These are phyloP conservation scores for Kingdonia uniflora DNA, from an alignment of 164 flowering plant genomes.

Conservation along the genomic window DNA sequence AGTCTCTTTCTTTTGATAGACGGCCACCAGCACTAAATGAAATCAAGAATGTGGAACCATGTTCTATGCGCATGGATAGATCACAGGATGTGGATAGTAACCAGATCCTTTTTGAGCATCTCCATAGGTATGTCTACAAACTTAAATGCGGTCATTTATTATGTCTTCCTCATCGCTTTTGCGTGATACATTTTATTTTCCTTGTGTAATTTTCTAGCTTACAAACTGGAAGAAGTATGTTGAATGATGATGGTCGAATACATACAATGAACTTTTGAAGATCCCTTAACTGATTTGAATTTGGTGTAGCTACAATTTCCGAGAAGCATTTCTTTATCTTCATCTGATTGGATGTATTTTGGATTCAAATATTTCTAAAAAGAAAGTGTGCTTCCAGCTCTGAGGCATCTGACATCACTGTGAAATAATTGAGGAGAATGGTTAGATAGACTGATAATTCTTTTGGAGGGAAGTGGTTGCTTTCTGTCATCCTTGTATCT, in stretches of 20 bases:
- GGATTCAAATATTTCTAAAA: too few species aligned
- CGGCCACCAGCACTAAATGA: conserved; percentile 12
- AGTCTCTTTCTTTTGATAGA: conserved; percentile 15
- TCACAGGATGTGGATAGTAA: conserved; percentile 9
- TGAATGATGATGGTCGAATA: neutral
- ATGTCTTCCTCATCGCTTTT: neutral
- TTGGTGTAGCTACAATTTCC: too few species aligned
- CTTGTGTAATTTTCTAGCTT: conserved; percentile 2
- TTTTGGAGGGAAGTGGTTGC: neutral
- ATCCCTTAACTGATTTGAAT: too few species aligned
- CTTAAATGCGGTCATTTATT: neutral
- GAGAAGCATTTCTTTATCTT: too few species aligned
- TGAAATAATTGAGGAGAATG: too few species aligned
- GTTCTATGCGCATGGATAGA: conserved; percentile 15
- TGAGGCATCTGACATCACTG: too few species aligned
- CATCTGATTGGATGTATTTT: too few species aligned
- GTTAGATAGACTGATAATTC: neutral
- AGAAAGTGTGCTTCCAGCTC: too few species aligned
- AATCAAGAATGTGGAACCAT: too few species aligned
- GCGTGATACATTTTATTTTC: neutral
- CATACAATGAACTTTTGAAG: too few species aligned
- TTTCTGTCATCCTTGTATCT: too few species aligned
- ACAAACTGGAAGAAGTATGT: conserved; percentile 8
- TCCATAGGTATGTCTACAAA: conserved; percentile 19
- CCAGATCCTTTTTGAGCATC: conserved; percentile 17